A percentile compares a stretch with the other conserved stretches of the same genome.
phyloP scores from a whole-genome alignment of 805 yeast species.

The Clavispora phyllophila region DNA sequence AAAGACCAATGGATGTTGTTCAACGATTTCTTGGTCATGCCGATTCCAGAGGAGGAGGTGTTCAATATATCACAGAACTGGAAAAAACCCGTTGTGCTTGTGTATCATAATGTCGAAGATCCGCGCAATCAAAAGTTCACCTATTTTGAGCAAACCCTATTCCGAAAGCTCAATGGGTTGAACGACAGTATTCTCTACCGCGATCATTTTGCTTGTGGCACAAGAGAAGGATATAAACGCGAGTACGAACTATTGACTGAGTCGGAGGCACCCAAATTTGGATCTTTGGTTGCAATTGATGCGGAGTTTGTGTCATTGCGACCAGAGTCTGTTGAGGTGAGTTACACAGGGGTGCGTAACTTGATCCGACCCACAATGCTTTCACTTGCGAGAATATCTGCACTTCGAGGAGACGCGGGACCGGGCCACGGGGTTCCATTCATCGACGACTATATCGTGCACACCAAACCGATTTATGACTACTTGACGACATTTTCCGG shows the following conservation, averaged over 20 bases:
- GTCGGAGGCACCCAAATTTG: slow-evolving; percentile 68
- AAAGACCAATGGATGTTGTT: slow-evolving; percentile 69
- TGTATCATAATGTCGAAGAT: slow-evolving; percentile 53
- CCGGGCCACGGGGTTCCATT: slow-evolving; percentile 68
- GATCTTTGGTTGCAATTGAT: slow-evolving; percentile 84
- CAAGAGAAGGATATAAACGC: slow-evolving; percentile 49
- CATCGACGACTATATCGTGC: slow-evolving; percentile 87
- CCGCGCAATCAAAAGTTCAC: slow-evolving; percentile 39
- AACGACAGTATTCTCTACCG: slow-evolving; percentile 64
- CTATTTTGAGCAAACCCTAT: slow-evolving; percentile 24
- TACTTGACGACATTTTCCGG: slow-evolving; percentile 90
- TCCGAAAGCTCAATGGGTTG: slow-evolving; percentile 25
- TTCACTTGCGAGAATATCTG: slow-evolving; percentile 86
- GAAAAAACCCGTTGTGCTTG: slow-evolving; percentile 74
- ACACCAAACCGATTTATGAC: slow-evolving; percentile 67
- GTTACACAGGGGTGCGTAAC: slow-evolving; percentile 63
- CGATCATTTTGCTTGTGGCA: slow-evolving; percentile 68
- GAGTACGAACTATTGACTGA: slow-evolving; percentile 67
- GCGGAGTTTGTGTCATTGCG: slow-evolving; percentile 89
- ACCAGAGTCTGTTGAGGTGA: slow-evolving; percentile 75
- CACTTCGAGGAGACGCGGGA: slow-evolving; percentile 66
- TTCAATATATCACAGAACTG: slow-evolving; percentile 66
- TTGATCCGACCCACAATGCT: slow-evolving; percentile 70
- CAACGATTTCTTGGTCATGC: slow-evolving; percentile 85
- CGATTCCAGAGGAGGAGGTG: slow-evolving; percentile 72